phyloP scores from a whole-genome alignment of 768 basidiomycete species.

The Strobilomyces echinocephalus region DNA sequence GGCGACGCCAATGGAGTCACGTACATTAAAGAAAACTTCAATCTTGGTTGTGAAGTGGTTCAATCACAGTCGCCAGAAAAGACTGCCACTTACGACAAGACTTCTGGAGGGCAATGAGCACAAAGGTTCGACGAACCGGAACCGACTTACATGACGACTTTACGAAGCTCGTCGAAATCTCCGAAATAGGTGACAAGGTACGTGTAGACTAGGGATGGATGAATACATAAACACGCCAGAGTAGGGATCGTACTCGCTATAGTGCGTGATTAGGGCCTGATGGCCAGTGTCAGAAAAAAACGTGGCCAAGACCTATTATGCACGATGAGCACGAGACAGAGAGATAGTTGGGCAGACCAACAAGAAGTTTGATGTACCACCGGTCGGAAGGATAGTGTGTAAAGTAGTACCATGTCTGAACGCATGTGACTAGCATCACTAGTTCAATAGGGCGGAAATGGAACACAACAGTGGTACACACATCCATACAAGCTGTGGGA shows the following conservation, averaged over 20 bases:
- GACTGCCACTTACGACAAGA: background rate
- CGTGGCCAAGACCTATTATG: constrained; percentile 42
- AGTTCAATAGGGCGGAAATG: background rate
- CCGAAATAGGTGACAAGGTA: constrained; percentile 43
- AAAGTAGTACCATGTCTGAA: constrained; percentile 55
- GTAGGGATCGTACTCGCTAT: constrained; percentile 27
- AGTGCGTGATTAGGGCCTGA: constrained; percentile 51
- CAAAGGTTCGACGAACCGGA: background rate
- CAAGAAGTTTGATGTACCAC: constrained; percentile 46
- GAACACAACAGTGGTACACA: constrained; percentile 18
- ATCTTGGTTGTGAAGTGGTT: constrained; percentile 29
- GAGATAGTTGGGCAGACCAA: constrained; percentile 22
- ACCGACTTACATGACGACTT: background rate
- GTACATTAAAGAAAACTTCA: constrained; percentile 48
- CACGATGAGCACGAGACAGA: background rate
- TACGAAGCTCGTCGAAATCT: constrained; percentile 7
- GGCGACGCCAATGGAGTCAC: background rate
- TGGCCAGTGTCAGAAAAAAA: constrained; percentile 51
- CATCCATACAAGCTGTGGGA: constrained; percentile 47
- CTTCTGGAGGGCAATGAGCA: background rate
- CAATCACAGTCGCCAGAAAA: background rate
- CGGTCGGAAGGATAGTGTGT: constrained; percentile 46
- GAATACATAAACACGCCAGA: background rate
- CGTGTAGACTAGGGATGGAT: constrained; percentile 38
- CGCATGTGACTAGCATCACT: constrained; percentile 42